phyloP scores from a whole-genome alignment of 805 yeast genomes.

The Sugiyamaella americana region DNA sequence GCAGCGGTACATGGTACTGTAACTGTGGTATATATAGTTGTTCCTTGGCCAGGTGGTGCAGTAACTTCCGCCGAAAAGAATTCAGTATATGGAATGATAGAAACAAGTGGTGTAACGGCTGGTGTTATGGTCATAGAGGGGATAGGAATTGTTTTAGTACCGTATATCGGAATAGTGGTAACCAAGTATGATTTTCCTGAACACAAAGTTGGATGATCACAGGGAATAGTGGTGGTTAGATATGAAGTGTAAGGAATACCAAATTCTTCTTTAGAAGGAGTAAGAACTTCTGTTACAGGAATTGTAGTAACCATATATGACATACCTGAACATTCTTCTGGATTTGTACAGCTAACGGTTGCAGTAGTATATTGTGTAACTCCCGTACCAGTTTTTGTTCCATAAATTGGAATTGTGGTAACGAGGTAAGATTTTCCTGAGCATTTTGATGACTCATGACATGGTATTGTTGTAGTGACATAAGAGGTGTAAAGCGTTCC shows the following conservation, averaged over 20 bases:
- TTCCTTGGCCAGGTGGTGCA: background rate
- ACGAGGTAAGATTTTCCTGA: background rate
- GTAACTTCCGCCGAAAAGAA: background rate
- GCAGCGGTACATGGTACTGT: constrained; percentile 18
- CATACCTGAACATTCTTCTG: constrained; percentile 5
- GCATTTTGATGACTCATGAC: background rate
- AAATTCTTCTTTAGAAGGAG: background rate
- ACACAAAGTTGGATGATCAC: constrained; percentile 14
- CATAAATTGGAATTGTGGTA: constrained; percentile 1
- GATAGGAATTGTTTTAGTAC: no score
- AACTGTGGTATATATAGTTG: constrained; percentile 16
- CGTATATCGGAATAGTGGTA: constrained; percentile 2
- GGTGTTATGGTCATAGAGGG: background rate
- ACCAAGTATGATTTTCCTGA: background rate
- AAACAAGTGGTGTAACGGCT: background rate
- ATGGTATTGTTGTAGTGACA: background rate
- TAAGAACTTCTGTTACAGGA: no score
- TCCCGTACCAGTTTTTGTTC: constrained; percentile 1
- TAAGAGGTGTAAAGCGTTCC: constrained; percentile 5
- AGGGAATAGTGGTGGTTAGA: constrained; percentile 12
- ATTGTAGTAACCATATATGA: constrained; percentile 6
- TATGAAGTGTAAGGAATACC: background rate
- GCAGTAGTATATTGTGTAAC: constrained; percentile 3
- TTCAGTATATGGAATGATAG: background rate
- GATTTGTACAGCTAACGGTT: constrained; percentile 5